phyloP scores from a whole-genome alignment of 1,284 basidiomycete genomes.

The Leucocoprinus gongylophorus region DNA sequence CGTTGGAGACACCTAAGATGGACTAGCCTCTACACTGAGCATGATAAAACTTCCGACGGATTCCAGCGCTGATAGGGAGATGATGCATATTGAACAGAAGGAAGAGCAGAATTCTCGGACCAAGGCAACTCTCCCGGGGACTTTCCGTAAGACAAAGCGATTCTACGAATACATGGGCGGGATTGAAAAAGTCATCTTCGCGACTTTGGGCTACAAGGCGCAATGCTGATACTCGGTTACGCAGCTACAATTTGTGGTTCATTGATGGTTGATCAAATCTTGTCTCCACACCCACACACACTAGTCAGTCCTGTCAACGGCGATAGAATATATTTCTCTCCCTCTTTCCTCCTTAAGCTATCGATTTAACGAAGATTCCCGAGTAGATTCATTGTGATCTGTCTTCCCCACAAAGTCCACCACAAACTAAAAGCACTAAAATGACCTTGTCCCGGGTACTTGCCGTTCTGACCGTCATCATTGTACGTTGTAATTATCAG shows the following conservation, averaged over 20 bases:
- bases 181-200: no score
- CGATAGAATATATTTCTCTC: neutral
- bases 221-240: no score
- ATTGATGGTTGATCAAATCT: no score
- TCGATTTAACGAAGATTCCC: no score
- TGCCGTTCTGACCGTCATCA: constrained; percentile 14
- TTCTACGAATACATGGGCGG: no score
- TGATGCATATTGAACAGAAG: neutral
- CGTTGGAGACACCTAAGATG: neutral
- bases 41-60: neutral
- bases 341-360: neutral
- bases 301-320: neutral
- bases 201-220: no score
- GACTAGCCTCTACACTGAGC: neutral
- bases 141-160: no score
- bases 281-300: no score
- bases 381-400: neutral
- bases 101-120: neutral
- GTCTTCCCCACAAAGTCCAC: neutral
- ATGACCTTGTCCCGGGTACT: constrained; percentile 15
- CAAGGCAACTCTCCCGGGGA: no score
- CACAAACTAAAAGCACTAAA: neutral
- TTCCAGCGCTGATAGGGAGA: neutral
- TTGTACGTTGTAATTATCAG: constrained; percentile 11
- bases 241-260: no score